These are phyloP conservation scores for Penicillium sp. DNA, from an alignment of 2,329 filamentous ascomycete species.

Conservation along the genomic window DNA sequence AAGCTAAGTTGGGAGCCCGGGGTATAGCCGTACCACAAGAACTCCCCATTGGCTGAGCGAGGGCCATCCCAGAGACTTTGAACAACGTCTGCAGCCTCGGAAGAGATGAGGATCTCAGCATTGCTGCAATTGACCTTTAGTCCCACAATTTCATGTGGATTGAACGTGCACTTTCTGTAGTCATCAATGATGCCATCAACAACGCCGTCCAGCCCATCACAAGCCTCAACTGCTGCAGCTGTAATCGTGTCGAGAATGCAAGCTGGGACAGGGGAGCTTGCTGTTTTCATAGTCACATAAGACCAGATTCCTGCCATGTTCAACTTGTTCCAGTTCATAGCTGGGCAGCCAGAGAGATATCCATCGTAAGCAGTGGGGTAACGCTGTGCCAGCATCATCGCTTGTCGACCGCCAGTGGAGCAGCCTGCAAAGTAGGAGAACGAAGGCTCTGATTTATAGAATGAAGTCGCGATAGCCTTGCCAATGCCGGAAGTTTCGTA, in stretches of 20 bases:
- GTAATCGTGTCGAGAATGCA: slow-evolving; percentile 41
- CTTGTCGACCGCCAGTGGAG: slow-evolving; percentile 24
- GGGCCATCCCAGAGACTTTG: slow-evolving; percentile 34
- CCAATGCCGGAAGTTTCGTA: slow-evolving; percentile 38
- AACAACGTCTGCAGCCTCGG: slow-evolving; percentile 24
- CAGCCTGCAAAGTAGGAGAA: slow-evolving; percentile 25
- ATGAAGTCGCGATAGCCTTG: slow-evolving; percentile 23
- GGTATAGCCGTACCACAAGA: slow-evolving; percentile 36
- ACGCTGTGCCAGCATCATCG: slow-evolving; percentile 44
- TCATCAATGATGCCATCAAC: slow-evolving; percentile 28
- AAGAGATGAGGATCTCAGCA: slow-evolving; percentile 20
- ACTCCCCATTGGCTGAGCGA: slow-evolving; percentile 15
- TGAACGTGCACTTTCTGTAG: slow-evolving; percentile 19
- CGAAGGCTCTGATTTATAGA: slow-evolving; percentile 26
- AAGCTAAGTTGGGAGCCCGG: slow-evolving; percentile 26
- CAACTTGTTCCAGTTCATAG: slow-evolving; percentile 8
- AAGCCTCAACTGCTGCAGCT: slow-evolving; percentile 33
- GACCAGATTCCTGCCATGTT: slow-evolving; percentile 23
- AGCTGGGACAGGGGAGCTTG: slow-evolving; percentile 10
- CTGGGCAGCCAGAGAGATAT: neutral
- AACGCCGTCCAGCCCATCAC: slow-evolving; percentile 33
- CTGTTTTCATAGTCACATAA: slow-evolving; percentile 24
- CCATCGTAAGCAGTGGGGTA: slow-evolving; percentile 43
- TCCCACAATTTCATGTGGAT: slow-evolving; percentile 23
- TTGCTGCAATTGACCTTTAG: slow-evolving; percentile 18